These are phyloP conservation scores for Protomyces gravidus DNA, from an alignment of 1,139 yeast genomes.

Conservation along the genomic window DNA sequence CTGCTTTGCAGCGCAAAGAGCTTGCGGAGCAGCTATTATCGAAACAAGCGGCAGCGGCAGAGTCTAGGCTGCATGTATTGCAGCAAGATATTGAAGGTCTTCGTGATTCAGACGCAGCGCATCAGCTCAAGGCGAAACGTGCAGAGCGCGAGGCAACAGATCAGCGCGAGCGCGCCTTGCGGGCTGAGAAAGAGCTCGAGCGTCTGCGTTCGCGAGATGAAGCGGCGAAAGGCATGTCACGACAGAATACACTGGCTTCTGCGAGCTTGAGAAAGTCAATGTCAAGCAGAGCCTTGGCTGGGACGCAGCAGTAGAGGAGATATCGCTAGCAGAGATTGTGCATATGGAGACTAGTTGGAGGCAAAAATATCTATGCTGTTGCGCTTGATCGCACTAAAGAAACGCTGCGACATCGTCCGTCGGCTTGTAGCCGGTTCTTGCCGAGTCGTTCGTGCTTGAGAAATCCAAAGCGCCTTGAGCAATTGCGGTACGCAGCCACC, in stretches of 20 bases:
- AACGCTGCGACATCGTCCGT: background rate
- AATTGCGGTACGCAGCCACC: background rate
- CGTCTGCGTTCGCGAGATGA: constrained; percentile 17
- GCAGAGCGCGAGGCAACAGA: constrained; percentile 25
- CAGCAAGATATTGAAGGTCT: constrained; percentile 44
- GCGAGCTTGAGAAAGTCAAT: too few species aligned
- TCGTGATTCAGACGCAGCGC: constrained; percentile 22
- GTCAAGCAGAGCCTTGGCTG: too few species aligned
- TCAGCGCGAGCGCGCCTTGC: constrained; percentile 24
- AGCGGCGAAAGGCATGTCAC: background rate
- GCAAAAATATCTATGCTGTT: too few species aligned
- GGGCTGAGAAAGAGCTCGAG: constrained; percentile 28
- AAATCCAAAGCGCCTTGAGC: background rate
- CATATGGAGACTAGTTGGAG: too few species aligned
- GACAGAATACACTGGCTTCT: background rate
- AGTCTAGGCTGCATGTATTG: constrained; percentile 43
- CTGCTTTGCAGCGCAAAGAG: constrained; percentile 37
- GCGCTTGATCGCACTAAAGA: too few species aligned
- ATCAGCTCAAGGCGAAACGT: constrained; percentile 11
- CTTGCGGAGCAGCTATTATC: constrained; percentile 36
- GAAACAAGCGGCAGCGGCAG: constrained; percentile 40
- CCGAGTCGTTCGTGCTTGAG: background rate
- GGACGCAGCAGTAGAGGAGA: too few species aligned
- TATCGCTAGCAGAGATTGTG: too few species aligned
- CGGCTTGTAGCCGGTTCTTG: background rate